Conservation (phyloP, 306 rosid species). For the Cicer yamashitae region DNA sequence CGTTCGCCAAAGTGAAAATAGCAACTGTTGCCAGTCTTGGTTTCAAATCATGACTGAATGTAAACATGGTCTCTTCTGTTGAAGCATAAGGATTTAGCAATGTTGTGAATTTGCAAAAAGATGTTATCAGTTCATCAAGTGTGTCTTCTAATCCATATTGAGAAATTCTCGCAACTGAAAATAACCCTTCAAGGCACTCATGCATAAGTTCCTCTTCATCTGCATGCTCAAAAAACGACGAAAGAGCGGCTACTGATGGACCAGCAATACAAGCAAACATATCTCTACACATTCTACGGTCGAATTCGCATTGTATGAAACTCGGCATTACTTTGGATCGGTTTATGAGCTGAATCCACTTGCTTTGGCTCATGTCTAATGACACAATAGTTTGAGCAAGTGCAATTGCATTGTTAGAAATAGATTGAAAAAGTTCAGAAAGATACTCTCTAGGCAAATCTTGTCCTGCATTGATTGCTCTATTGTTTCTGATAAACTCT, state of each 20-base stretch:
- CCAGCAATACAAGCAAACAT: slow-evolving; percentile 96
- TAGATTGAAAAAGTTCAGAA: slow-evolving; percentile 81
- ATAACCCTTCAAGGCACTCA: slow-evolving; percentile 87
- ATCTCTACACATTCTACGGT: slow-evolving; percentile 74
- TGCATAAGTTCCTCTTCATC: slow-evolving; percentile 90
- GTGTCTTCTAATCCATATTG: slow-evolving; percentile 88
- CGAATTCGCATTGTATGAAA: slow-evolving; percentile 57
- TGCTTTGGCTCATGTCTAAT: slow-evolving; percentile 75
- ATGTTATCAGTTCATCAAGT: slow-evolving; percentile 83
- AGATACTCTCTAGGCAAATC: slow-evolving; percentile 91
- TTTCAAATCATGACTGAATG: slow-evolving; percentile 80
- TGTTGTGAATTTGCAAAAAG: slow-evolving; percentile 84
- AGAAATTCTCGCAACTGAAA: slow-evolving; percentile 80
- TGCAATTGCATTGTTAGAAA: slow-evolving; percentile 64
- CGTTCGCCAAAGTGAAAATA: slow-evolving; percentile 79
- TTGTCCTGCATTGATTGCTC: slow-evolving; percentile 86
- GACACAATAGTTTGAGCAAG: slow-evolving; percentile 53
- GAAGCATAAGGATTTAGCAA: slow-evolving; percentile 92
- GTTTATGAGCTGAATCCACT: slow-evolving; percentile 88
- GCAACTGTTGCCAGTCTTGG: slow-evolving; percentile 90
- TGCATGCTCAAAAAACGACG: slow-evolving; percentile 81
- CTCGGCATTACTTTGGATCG: slow-evolving; percentile 55
- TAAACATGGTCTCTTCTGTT: slow-evolving; percentile 81
- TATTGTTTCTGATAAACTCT: slow-evolving; percentile 86
- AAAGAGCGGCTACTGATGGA: slow-evolving; percentile 81